A percentile compares a stretch with the other conserved stretches of the same genome.
These are phyloP conservation scores for Yamadazyma triangularis DNA, from an alignment of 1,139 yeast genomes.

Conservation along the genomic window DNA sequence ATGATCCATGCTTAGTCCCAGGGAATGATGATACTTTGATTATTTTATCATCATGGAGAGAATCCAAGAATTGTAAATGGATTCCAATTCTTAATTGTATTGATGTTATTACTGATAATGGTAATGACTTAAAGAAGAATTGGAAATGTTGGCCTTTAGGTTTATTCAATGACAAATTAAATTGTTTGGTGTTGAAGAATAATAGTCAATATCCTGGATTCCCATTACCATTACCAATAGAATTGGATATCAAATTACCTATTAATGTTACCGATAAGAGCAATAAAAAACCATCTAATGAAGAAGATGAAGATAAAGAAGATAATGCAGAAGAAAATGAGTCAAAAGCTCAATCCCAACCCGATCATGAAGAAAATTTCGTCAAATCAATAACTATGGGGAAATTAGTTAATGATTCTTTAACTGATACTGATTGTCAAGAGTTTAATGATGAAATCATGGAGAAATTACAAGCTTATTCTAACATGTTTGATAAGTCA, in stretches of 20 bases:
- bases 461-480: conserved; percentile 48
- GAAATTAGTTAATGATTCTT: conserved; percentile 42
- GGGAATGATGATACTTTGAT: conserved; percentile 64
- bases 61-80: conserved; percentile 76
- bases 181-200: conserved; percentile 72
- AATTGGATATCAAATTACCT: conserved; percentile 68
- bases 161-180: conserved; percentile 59
- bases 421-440: conserved; percentile 32
- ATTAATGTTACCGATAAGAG: conserved; percentile 25
- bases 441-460: conserved; percentile 37
- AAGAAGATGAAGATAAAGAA: conserved; percentile 9
- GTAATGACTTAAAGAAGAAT: conserved; percentile 43
- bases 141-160: conserved; percentile 89
- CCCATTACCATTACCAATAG: conserved; percentile 83
- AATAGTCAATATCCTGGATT: conserved; percentile 50
- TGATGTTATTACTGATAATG: conserved; percentile 50
- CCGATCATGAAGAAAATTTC: conserved; percentile 40
- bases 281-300: conserved; percentile 10
- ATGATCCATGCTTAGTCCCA: conserved; percentile 85
- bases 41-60: conserved; percentile 75
- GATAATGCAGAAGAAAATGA: conserved; percentile 18
- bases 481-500: conserved; percentile 63
- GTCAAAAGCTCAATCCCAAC: conserved; percentile 15
- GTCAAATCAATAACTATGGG: conserved; percentile 48
- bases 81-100: conserved; percentile 74